Base-by-base conservation (phyloP, 192 early-diverging fungal species). In the Mortierella alpina region DNA sequence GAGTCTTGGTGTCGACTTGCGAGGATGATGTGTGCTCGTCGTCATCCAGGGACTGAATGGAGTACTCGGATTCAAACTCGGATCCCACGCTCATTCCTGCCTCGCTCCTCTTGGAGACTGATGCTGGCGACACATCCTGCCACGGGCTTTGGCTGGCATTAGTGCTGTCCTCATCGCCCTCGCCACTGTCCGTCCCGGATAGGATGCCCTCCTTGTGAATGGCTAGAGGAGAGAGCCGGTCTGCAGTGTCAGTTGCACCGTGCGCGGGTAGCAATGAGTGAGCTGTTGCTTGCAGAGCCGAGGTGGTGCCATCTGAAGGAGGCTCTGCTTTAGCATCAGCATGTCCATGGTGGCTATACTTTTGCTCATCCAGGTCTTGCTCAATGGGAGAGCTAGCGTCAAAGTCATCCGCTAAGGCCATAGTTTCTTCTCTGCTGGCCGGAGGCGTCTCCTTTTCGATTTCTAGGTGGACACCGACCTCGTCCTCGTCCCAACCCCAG, bases 401-500 rank as follows among this genome's bases (percentile, higher is more conserved):
- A 40, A 22, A 31, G 31, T 57, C 56, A 0, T 64, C 46, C 6
- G 39, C 7, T 14, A 46, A 39, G 5, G 13, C 18, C 4, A 42
- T 44, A 13, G 39, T n/a, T 5, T 53, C 59, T 20, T 56, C 45
- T 5, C 10, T 41, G 10, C 31, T 15, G 0, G 57, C 23, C 17
- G 56, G 54, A 41, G 31, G 20, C 4, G 10, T 12, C 4, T 72
- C 75, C 22, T 67, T 62, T 40, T 66, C 22, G 23, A 31, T 40
- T 12, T 66, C 60, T 40, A 58, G 58, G 50, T 63, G 20, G 23
- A 68, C 60, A 6, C 42, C 77, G 4, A 64, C 55, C 15, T 72
- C 64, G 11, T 72, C 65, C 8, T 68, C 70, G 49, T 80, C 77
- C 77, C 77, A 80, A 17, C 77, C 77, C 77, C 77, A 80, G 6